Evolutionary conservation across 2,329 filamentous ascomycete genomes (phyloP).

Genomic region (Venturia pyrina): DNA sequence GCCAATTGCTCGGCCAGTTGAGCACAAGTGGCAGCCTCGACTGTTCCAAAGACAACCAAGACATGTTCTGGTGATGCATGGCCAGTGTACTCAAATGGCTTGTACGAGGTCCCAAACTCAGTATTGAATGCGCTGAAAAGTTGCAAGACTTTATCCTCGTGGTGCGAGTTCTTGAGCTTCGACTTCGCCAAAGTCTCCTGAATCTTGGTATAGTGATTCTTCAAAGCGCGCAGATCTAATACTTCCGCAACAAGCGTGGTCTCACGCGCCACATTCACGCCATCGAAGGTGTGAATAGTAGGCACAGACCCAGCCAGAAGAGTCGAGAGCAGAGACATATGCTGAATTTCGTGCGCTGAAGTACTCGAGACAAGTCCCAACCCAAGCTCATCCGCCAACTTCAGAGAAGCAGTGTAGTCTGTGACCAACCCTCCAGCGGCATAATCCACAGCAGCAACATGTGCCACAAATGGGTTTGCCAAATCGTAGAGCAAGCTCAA

Average conservation of each 20-base stretch:
- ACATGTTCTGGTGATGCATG: conserved; percentile 71
- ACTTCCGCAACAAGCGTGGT: conserved; percentile 74
- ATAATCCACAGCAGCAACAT: conserved; percentile 88
- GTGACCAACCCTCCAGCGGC: conserved; percentile 63
- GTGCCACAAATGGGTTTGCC: conserved; percentile 84
- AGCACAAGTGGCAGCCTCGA: conserved; percentile 75
- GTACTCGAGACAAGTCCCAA: conserved; percentile 75
- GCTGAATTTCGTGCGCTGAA: conserved; percentile 85
- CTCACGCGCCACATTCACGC: conserved; percentile 71
- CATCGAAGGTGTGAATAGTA: conserved; percentile 83
- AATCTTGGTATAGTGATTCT: conserved; percentile 58
- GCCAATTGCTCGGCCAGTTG: conserved; percentile 69
- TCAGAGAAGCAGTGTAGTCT: conserved; percentile 75
- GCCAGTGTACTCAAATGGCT: conserved; percentile 87
- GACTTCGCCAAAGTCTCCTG: conserved; percentile 46
- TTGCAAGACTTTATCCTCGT: conserved; percentile 60
- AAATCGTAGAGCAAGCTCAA: conserved; percentile 84
- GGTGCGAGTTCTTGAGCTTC: conserved; percentile 59
- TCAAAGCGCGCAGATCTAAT: conserved; percentile 61
- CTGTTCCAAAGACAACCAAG: conserved; percentile 83
- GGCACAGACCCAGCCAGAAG: conserved; percentile 68
- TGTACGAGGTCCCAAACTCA: conserved; percentile 88
- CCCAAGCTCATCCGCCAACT: conserved; percentile 79
- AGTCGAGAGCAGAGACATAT: conserved; percentile 86
- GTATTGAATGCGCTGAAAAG: conserved; percentile 70